These are phyloP conservation scores for Mycotypha africana DNA, from an alignment of 371 early-diverging fungal species.

Conservation along the genomic window DNA sequence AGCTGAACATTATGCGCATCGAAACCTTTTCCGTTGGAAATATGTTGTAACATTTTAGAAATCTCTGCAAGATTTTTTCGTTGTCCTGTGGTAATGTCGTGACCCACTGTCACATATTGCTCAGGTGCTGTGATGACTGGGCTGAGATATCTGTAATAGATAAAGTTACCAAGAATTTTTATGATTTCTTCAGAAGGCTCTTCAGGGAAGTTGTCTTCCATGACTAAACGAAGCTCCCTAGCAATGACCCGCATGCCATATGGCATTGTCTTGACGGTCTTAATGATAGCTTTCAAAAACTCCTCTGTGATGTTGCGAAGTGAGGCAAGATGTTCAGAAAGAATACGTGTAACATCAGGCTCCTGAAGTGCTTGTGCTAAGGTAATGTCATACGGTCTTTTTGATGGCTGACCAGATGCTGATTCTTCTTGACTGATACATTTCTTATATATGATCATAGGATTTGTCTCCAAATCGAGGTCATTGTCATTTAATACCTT, in stretches of 20 bases:
- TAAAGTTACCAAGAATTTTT: conserved; percentile 87
- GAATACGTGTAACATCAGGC: conserved; percentile 73
- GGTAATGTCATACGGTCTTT: conserved; percentile 73
- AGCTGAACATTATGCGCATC: conserved; percentile 63
- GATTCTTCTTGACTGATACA: conserved; percentile 89
- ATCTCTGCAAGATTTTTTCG: conserved; percentile 95
- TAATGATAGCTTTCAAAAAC: conserved; percentile 78
- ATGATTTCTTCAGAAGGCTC: conserved; percentile 74
- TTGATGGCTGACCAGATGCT: conserved; percentile 77
- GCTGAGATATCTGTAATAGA: conserved; percentile 96
- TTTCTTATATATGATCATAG: conserved; percentile 85
- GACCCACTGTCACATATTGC: conserved; percentile 89
- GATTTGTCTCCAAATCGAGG: conserved; percentile 90
- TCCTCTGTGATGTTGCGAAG: conserved; percentile 73
- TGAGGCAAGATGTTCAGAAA: conserved; percentile 69
- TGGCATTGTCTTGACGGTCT: conserved; percentile 81
- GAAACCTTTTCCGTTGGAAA: conserved; percentile 79
- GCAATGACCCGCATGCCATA: conserved; percentile 95
- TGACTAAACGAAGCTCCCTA: conserved; percentile 74
- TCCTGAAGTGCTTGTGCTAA: conserved; percentile 82
- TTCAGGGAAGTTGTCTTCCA: conserved; percentile 80
- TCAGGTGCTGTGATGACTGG: conserved; percentile 97
- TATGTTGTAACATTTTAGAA: conserved; percentile 89
- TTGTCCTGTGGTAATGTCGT: conserved; percentile 76
- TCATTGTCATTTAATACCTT: conserved; percentile 67